phyloP scores from a whole-genome alignment of 2,329 filamentous ascomycete genomes.

The Elsinoe arachidis region DNA sequence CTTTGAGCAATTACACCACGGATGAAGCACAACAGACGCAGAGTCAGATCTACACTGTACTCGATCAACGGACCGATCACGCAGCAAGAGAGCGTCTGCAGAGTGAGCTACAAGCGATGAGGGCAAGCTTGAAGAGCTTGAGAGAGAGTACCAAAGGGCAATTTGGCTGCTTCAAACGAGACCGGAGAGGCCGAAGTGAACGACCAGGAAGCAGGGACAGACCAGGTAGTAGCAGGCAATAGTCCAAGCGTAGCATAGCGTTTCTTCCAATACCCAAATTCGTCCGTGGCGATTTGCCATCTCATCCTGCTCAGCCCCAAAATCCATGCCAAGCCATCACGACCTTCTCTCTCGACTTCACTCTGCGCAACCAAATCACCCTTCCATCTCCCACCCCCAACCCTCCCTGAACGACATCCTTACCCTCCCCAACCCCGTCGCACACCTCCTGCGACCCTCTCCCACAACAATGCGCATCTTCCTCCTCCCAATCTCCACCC shows the following conservation, averaged over 20 bases:
- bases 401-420: neutral
- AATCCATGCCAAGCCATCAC: conserved; percentile 2
- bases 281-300: neutral
- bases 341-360: neutral
- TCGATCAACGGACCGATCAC: conserved; percentile 84
- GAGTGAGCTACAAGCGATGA: conserved; percentile 81
- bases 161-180: conserved; percentile 44
- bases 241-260: conserved; percentile 1
- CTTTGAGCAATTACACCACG: conserved; percentile 79
- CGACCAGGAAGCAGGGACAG: conserved; percentile 9
- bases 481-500: conserved; percentile 84
- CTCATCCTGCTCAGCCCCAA: neutral
- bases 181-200: conserved; percentile 16
- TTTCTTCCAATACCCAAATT: neutral
- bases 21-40: conserved; percentile 73
- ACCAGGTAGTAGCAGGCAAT: conserved; percentile 6
- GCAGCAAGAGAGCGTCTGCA: conserved; percentile 72
- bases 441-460: neutral
- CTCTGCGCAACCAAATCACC: neutral
- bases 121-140: conserved; percentile 73
- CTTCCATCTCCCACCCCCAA: neutral
- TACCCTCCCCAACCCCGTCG: neutral
- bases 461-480: conserved; percentile 68
- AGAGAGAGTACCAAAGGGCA: conserved; percentile 74
- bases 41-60: conserved; percentile 81